These are phyloP conservation scores for Triticum dicoccoides DNA, from an alignment of 176 grass and related monocot species.

Conservation along the genomic window DNA sequence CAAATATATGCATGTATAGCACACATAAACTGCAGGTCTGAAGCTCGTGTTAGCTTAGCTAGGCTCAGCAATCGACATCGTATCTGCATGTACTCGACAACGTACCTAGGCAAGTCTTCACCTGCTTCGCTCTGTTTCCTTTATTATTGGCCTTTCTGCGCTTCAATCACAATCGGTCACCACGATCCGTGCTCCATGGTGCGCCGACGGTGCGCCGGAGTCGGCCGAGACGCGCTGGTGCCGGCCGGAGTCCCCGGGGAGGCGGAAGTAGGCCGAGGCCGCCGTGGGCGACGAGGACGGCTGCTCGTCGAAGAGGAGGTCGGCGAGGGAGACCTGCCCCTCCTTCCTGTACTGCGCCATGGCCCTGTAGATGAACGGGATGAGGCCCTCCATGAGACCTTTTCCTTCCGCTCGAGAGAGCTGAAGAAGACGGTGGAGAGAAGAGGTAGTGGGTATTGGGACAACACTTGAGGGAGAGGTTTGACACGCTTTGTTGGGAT, in stretches of 20 bases:
- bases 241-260: slow-evolving; percentile 55
- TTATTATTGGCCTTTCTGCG: neutral
- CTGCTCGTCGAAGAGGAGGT: slow-evolving; percentile 58
- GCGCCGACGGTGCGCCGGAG: slow-evolving; percentile 27
- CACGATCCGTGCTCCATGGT: neutral
- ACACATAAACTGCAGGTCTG: slow-evolving; percentile 20
- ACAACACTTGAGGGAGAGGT: neutral
- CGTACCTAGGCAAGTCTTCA: slow-evolving; percentile 15
- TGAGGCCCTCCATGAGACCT: slow-evolving; percentile 66
- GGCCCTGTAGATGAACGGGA: slow-evolving; percentile 87
- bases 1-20: neutral
- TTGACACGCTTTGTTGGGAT: neutral
- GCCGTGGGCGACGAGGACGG: slow-evolving; percentile 43
- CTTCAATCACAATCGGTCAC: neutral
- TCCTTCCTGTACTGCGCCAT: slow-evolving; percentile 60
- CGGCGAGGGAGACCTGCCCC: slow-evolving; percentile 46
- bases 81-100: neutral
- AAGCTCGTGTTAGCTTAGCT: neutral
- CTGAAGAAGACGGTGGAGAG: slow-evolving; percentile 17
- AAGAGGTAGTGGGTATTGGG: neutral
- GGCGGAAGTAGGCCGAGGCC: slow-evolving; percentile 47
- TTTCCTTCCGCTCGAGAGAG: slow-evolving; percentile 10
- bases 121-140: neutral
- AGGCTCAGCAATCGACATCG: neutral
- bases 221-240: slow-evolving; percentile 41